Percentiles rank a stretch among this genome's conserved stretches.
phyloP scores from a whole-genome alignment of 306 rosid species.

The Dalbergia oliveri region DNA sequence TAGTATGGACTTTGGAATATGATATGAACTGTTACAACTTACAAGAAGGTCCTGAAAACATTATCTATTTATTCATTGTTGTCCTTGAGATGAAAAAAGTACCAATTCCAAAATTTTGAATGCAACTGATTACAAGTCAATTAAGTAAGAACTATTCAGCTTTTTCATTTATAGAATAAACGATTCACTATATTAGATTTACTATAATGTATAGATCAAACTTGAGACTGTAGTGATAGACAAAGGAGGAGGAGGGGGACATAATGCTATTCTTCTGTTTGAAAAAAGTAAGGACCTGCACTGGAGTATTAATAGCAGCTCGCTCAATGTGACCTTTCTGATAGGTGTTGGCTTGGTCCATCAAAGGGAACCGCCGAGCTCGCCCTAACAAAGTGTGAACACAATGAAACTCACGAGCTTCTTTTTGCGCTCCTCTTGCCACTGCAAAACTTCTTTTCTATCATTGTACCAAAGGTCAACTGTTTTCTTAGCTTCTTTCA shows the following conservation, averaged over 20 bases:
- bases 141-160: background rate
- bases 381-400: slow-evolving; percentile 90
- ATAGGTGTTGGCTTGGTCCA: slow-evolving; percentile 61
- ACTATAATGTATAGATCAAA: background rate
- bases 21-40: background rate
- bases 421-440: slow-evolving; percentile 88
- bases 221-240: slow-evolving; percentile 12
- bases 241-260: slow-evolving; percentile 21
- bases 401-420: slow-evolving; percentile 61
- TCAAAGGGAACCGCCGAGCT: slow-evolving; percentile 79
- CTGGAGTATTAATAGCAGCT: slow-evolving; percentile 98
- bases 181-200: slow-evolving; percentile 4
- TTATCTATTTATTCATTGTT: slow-evolving; percentile 15
- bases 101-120: background rate
- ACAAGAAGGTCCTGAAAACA: slow-evolving; percentile 15
- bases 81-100: slow-evolving; percentile 27
- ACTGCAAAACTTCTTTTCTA: slow-evolving; percentile 78
- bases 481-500: slow-evolving; percentile 86
- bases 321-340: slow-evolving; percentile 93
- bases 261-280: slow-evolving; percentile 30
- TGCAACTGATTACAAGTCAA: background rate
- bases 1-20: too few relatives aligned
- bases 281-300: slow-evolving; percentile 70
- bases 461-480: slow-evolving; percentile 93
- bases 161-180: background rate